Evolutionary conservation across 2,329 filamentous ascomycete species (phyloP).

Genomic region (Cytospora piceae): DNA sequence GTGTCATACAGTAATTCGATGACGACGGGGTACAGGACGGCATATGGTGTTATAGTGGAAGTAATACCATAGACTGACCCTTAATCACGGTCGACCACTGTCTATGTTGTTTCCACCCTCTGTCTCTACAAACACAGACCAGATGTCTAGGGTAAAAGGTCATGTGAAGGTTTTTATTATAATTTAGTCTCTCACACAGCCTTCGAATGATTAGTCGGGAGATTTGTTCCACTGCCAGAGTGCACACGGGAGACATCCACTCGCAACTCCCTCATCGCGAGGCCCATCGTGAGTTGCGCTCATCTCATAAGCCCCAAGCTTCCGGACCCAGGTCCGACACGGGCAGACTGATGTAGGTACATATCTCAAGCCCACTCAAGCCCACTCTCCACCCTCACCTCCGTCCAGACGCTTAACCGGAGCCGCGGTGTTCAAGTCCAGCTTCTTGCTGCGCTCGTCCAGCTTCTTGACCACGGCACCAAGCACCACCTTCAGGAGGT

Average conservation of each 20-base stretch:
- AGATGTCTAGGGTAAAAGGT: background rate
- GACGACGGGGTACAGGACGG: background rate
- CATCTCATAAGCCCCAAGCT: background rate
- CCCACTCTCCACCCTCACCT: background rate
- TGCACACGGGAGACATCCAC: background rate
- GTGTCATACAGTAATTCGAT: background rate
- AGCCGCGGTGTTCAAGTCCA: constrained; percentile 25
- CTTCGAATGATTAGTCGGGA: background rate
- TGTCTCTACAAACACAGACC: background rate
- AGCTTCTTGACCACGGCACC: constrained; percentile 34
- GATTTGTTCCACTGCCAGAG: too few relatives aligned
- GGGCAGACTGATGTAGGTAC: background rate
- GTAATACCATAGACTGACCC: background rate
- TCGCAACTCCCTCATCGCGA: background rate
- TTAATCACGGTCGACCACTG: background rate
- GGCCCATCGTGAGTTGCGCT: background rate
- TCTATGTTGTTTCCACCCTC: background rate
- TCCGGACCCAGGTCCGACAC: background rate
- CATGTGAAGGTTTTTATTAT: background rate
- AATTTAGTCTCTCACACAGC: background rate
- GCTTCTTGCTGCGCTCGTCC: constrained; percentile 30
- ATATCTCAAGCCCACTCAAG: background rate
- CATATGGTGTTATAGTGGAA: background rate
- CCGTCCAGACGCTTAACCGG: constrained; percentile 25
- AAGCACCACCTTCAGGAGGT: constrained; percentile 32